A percentile compares a stretch with the other conserved stretches of the same genome.
Conservation (phyloP, 208 protist species). For the Tetramitus jugosus region DNA sequence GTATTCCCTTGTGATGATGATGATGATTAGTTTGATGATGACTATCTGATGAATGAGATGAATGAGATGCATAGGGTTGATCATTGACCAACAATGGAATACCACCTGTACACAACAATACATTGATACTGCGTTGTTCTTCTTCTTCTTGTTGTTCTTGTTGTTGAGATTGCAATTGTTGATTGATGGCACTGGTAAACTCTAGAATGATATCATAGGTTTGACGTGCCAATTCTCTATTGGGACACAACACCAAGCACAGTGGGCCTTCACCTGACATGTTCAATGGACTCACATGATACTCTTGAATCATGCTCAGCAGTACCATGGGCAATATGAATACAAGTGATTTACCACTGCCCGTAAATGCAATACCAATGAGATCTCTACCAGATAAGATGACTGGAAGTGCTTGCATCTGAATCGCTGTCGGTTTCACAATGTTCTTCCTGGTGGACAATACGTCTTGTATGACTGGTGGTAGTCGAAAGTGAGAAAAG, state of each 20-base stretch:
- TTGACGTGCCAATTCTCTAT: conserved; percentile 64
- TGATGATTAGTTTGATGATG: too few species aligned
- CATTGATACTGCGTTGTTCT: conserved; percentile 38
- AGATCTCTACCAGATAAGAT: conserved; percentile 73
- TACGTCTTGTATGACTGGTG: conserved; percentile 55
- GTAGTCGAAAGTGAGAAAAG: conserved; percentile 26
- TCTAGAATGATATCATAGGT: conserved; percentile 50
- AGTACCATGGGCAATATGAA: conserved; percentile 83
- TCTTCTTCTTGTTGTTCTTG: too few species aligned
- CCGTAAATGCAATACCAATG: conserved; percentile 82
- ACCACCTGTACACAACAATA: conserved; percentile 62
- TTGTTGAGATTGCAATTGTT: too few species aligned
- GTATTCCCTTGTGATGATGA: too few species aligned
- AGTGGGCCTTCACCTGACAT: conserved; percentile 67
- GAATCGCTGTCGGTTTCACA: conserved; percentile 60
- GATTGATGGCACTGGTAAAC: conserved; percentile 25
- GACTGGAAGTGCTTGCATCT: conserved; percentile 61
- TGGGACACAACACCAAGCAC: conserved; percentile 64
- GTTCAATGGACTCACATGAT: conserved; percentile 46
- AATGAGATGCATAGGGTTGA: background rate
- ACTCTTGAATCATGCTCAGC: conserved; percentile 55
- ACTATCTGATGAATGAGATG: too few species aligned
- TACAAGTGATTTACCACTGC: conserved; percentile 87
- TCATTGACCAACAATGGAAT: conserved; percentile 31
- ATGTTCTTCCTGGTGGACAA: conserved; percentile 47